These are phyloP conservation scores for Colletotrichum noveboracense DNA, from an alignment of 2,329 filamentous ascomycete genomes.

Conservation along the genomic window DNA sequence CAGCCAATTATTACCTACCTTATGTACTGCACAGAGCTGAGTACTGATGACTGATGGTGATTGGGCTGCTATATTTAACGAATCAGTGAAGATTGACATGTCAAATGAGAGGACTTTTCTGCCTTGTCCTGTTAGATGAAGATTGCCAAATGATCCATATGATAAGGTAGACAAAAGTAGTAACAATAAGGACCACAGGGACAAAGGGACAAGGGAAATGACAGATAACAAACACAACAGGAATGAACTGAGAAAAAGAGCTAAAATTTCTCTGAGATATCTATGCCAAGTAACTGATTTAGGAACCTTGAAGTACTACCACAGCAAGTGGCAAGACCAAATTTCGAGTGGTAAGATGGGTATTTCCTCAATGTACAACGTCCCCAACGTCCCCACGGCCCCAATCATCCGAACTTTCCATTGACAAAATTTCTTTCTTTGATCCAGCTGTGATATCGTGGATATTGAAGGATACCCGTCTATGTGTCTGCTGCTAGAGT, in stretches of 20 bases:
- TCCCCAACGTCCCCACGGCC: not conserved
- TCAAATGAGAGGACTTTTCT: not conserved
- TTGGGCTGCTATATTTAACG: not conserved
- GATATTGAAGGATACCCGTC: not conserved
- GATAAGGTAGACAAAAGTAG: not conserved
- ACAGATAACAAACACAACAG: not conserved
- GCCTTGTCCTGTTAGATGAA: not conserved
- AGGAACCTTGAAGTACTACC: rapidly evolving
- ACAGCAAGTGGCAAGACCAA: not conserved
- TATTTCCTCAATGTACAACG: not conserved
- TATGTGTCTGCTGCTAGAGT: not conserved
- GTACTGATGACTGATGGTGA: not conserved
- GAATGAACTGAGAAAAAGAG: not conserved
- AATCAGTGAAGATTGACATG: not conserved
- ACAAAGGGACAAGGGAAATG: not conserved
- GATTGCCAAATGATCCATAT: not conserved
- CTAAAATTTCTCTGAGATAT: not conserved
- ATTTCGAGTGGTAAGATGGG: not conserved
- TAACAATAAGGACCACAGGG: not conserved
- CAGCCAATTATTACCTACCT: not conserved
- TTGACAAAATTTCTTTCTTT: not conserved
- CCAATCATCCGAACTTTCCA: not conserved
- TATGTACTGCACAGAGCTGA: not conserved
- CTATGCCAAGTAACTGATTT: not conserved
- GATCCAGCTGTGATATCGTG: not conserved